These are phyloP conservation scores for Parathielavia appendiculata DNA, from an alignment of 495 filamentous ascomycete genomes.

Conservation along the genomic window DNA sequence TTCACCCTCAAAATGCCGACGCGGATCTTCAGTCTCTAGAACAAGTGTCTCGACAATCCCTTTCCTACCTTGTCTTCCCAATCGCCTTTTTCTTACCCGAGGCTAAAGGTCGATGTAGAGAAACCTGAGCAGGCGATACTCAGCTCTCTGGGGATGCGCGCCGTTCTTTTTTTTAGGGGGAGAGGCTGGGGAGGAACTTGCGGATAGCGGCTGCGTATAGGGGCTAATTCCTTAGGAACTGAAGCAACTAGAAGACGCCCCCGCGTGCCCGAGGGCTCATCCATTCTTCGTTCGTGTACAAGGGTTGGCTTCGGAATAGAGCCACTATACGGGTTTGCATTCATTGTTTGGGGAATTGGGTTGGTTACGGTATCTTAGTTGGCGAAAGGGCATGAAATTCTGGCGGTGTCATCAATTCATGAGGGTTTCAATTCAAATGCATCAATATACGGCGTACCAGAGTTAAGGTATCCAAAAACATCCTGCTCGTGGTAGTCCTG, in stretches of 20 bases:
- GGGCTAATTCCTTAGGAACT: constrained; percentile 40
- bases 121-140: constrained; percentile 30
- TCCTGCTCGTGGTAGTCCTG: too few relatives aligned
- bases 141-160: constrained; percentile 6
- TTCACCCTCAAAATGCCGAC: constrained; percentile 17
- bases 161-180: neutral
- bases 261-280: neutral
- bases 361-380: neutral
- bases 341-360: neutral
- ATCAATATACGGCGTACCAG: neutral
- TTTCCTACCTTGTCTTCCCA: constrained; percentile 3
- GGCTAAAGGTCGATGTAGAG: constrained; percentile 38
- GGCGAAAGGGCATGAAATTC: neutral
- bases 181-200: neutral
- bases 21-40: constrained; percentile 19
- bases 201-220: constrained; percentile 3
- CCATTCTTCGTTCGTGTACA: neutral
- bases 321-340: neutral
- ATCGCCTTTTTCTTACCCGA: constrained; percentile 25
- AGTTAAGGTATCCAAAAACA: too few relatives aligned
- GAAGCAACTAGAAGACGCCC: constrained; percentile 30
- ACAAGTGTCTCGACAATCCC: constrained; percentile 7
- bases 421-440: neutral
- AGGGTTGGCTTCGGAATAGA: neutral
- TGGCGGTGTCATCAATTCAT: neutral